Evolutionary conservation across 2,329 filamentous ascomycete species (phyloP), one percentile per base, ranked within the genome.

Genomic region (Beauveria brongniartii): DNA sequence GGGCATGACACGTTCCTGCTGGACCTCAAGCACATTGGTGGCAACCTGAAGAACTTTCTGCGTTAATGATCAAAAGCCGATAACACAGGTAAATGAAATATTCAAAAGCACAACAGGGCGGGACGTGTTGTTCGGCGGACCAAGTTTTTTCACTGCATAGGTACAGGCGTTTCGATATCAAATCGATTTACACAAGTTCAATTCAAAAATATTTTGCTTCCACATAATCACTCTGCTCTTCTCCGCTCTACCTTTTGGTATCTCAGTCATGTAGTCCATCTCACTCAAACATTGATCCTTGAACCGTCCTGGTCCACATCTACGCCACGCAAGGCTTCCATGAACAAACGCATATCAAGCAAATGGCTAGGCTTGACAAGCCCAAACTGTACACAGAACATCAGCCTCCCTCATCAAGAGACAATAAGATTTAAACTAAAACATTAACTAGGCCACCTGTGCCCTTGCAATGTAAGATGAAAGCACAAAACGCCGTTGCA

Each of bases 1-100:
- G 94, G 94, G 0, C 94, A 99, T 70, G 94, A 99, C 71, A 97
- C 93, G 0, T 99, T 99, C 72, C 74, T 99, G 69, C 77, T 99
- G 48, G 94, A 99, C 74, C 75, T 97, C 61, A 87, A 96, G 76
- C 89, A 96, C 67, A 91, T 99, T 55, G 94, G 94, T 4, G 92
- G 91, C 0, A 90, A 87, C 55, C 77, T 99, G 52, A 86, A 85
- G 68, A 82, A 82, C 67, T 99, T 99, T 73, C 73, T 99, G 50
- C 50, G 50, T 20, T 52, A 20, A 40, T 37, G 5, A 16, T 16
- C 34, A 37, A 37, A 14, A 37, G 34, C 34, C 34, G 5, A 6
- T 37, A 37, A 16, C 34, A 37, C 12, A 6, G 34, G 5, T 1
- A 6, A 69, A 34, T 40, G 8, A 51, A 34, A 20, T 34, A 24